These are phyloP conservation scores for Triticum urartu DNA, from an alignment of 176 grass and related monocot species.

Conservation along the genomic window DNA sequence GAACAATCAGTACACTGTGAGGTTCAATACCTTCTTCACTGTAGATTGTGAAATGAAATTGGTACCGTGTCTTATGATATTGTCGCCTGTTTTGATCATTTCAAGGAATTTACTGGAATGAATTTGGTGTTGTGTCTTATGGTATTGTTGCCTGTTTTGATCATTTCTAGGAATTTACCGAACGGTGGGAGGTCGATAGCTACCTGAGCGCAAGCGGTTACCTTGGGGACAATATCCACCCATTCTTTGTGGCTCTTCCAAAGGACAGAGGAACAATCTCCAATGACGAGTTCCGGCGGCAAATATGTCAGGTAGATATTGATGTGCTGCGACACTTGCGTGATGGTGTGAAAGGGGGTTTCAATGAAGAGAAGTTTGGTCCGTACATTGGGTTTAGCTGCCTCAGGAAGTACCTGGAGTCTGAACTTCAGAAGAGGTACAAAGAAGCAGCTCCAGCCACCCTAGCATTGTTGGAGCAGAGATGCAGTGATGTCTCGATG, in stretches of 20 bases:
- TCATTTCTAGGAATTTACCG: slow-evolving; percentile 83
- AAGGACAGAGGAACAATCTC: slow-evolving; percentile 91
- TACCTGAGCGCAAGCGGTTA: slow-evolving; percentile 89
- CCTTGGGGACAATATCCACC: slow-evolving; percentile 89
- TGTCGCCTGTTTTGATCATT: slow-evolving; percentile 13
- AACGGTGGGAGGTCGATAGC: slow-evolving; percentile 88
- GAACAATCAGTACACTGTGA: background rate
- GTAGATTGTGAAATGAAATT: slow-evolving; percentile 29
- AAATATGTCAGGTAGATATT: slow-evolving; percentile 86
- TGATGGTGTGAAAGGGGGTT: slow-evolving; percentile 82
- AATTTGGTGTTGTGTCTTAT: background rate
- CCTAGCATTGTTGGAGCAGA: slow-evolving; percentile 81
- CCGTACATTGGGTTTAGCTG: slow-evolving; percentile 71
- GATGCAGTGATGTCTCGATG: slow-evolving; percentile 81
- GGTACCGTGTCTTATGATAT: background rate
- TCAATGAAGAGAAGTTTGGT: slow-evolving; percentile 90
- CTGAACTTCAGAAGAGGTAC: slow-evolving; percentile 92
- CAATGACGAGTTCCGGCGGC: slow-evolving; percentile 87
- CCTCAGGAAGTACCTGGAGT: slow-evolving; percentile 82
- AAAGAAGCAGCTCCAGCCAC: slow-evolving; percentile 94
- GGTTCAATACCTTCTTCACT: background rate
- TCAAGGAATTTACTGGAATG: slow-evolving; percentile 85
- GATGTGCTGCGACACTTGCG: slow-evolving; percentile 72
- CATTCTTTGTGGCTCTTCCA: slow-evolving; percentile 93
- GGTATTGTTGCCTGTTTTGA: slow-evolving; percentile 7